Conservation (phyloP, 768 basidiomycete genomes). For the Lepiota venenata region DNA sequence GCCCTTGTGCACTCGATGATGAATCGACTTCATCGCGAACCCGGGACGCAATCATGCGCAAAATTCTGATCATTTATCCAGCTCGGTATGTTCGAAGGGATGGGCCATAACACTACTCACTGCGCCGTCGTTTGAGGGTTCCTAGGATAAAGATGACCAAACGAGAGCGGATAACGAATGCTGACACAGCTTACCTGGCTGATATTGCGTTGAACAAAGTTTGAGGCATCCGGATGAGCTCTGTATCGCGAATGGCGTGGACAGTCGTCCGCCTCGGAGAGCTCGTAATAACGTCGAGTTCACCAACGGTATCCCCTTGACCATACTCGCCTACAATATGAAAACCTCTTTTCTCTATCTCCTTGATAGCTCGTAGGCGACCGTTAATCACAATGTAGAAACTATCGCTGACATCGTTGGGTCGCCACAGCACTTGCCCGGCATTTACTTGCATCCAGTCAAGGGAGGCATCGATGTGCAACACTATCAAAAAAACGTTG, state of each 20-base stretch:
- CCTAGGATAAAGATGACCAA: slow-evolving; percentile 28
- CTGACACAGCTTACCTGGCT: slow-evolving; percentile 52
- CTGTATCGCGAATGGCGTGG: slow-evolving; percentile 97
- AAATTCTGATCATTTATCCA: slow-evolving; percentile 40
- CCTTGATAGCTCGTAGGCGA: slow-evolving; percentile 85
- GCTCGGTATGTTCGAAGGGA: not conserved
- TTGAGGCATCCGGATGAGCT: slow-evolving; percentile 94
- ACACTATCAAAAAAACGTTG: slow-evolving; percentile 44
- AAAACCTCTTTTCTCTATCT: slow-evolving; percentile 73
- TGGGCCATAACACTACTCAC: slow-evolving; percentile 34
- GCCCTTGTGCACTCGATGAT: slow-evolving; percentile 46
- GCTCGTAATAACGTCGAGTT: slow-evolving; percentile 95
- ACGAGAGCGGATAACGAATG: slow-evolving; percentile 1
- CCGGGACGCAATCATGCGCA: slow-evolving; percentile 89
- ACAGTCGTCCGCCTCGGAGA: slow-evolving; percentile 84
- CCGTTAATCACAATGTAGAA: slow-evolving; percentile 99
- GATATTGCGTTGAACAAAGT: slow-evolving; percentile 98
- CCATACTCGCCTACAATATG: slow-evolving; percentile 91
- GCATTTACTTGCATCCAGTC: slow-evolving; percentile 99
- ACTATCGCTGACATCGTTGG: slow-evolving; percentile 87
- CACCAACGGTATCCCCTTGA: slow-evolving; percentile 95
- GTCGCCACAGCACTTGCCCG: slow-evolving; percentile 92
- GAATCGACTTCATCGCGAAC: slow-evolving; percentile 81
- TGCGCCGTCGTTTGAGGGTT: slow-evolving; percentile 85
- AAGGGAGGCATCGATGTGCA: slow-evolving; percentile 94